Evolutionary conservation across 768 basidiomycete species (phyloP).

Genomic region (Russula vinacea): DNA sequence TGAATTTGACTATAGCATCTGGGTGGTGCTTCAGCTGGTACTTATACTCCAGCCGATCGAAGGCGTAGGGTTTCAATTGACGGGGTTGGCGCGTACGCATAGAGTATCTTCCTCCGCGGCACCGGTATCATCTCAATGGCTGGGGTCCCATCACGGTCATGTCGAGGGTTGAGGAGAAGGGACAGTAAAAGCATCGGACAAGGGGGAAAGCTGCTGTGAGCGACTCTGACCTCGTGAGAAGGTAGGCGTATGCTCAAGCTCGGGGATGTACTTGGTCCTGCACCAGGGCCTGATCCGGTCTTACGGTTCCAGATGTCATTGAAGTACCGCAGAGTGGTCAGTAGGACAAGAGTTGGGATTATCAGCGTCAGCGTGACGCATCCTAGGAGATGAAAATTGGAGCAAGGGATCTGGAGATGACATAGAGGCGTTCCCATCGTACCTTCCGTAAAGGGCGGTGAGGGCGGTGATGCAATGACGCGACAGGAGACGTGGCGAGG

Average conservation of each 20-base stretch:
- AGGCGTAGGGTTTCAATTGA: constrained; percentile 61
- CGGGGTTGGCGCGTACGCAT: constrained; percentile 52
- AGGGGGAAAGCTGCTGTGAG: not conserved
- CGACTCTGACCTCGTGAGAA: not conserved
- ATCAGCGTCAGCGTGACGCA: not conserved
- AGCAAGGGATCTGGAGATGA: constrained; percentile 16
- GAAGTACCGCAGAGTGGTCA: not conserved
- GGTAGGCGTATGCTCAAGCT: not conserved
- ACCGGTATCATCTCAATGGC: constrained; percentile 3
- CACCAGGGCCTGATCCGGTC: not conserved
- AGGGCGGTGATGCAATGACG: not conserved
- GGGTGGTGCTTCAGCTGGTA: constrained; percentile 50
- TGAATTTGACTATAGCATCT: constrained; percentile 62
- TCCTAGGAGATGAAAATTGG: not conserved
- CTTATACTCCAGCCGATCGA: constrained; percentile 54
- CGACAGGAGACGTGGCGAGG: not conserved
- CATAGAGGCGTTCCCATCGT: not conserved
- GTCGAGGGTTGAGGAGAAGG: not conserved
- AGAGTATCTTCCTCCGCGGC: constrained; percentile 42
- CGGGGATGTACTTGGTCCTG: not conserved
- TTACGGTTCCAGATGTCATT: not conserved
- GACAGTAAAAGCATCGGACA: not conserved
- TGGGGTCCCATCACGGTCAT: not conserved
- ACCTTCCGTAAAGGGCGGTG: not conserved
- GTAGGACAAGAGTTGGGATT: not conserved